Conservation (phyloP, 1,139 yeast species). For the Candida albicans region DNA sequence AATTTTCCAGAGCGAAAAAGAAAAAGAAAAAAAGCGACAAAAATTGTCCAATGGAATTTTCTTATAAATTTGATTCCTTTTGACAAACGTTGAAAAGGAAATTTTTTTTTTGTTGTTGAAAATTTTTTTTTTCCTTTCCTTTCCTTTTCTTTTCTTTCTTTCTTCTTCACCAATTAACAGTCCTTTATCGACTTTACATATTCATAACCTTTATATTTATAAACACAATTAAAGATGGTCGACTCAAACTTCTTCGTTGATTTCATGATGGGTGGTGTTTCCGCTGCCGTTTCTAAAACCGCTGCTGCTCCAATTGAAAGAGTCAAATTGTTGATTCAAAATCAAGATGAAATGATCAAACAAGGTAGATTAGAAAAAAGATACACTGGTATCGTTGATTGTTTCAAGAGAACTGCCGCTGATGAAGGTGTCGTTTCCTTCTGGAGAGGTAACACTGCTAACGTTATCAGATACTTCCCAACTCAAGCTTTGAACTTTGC, state of each 20-base stretch:
- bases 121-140: slow-evolving; percentile 9
- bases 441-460: slow-evolving; percentile 62
- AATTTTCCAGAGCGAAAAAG: not conserved
- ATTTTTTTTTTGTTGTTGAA: not conserved
- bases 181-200: slow-evolving; percentile 1
- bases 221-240: not conserved
- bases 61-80: slow-evolving; percentile 1
- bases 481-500: slow-evolving; percentile 56
- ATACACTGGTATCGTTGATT: slow-evolving; percentile 51
- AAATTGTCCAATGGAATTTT: not conserved
- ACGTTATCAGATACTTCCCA: slow-evolving; percentile 57
- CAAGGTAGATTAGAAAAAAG: slow-evolving; percentile 53
- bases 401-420: slow-evolving; percentile 55
- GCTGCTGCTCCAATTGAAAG: slow-evolving; percentile 59
- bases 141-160: slow-evolving; percentile 12
- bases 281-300: slow-evolving; percentile 58
- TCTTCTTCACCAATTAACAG: slow-evolving; percentile 10
- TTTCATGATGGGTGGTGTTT: slow-evolving; percentile 56
- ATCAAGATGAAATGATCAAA: slow-evolving; percentile 56
- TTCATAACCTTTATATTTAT: slow-evolving; percentile 12
- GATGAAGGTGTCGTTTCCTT: slow-evolving; percentile 52
- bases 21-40: slow-evolving; percentile 1
- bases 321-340: slow-evolving; percentile 54
- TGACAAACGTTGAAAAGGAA: not conserved
- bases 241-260: slow-evolving; percentile 36